Base-by-base conservation (phyloP, 192 early-diverging fungal species). In the Thoreauomyces humboldtii region DNA sequence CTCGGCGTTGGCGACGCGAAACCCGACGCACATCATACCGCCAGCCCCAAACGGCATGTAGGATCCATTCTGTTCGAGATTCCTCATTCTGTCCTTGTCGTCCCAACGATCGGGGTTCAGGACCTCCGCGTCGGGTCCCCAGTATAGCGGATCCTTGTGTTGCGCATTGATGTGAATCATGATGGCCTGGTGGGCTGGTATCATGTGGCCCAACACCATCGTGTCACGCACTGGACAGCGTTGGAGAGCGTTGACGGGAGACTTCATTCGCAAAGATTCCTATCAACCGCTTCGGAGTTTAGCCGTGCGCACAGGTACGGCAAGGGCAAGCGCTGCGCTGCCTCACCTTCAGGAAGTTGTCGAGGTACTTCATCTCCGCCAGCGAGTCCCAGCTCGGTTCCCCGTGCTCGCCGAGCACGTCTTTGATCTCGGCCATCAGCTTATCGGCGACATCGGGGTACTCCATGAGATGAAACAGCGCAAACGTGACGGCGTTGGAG, bases 91-190 rank as follows among this genome's bases (percentile, higher is more conserved):
- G 7, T 60, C 59, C 61, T 42, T 31, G 43, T 60, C 48, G 2
- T 57, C 47, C 78, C 80, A 86, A 17, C 84, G 72, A 55, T 86
- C 85, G 0, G 85, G 85, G 0, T 71, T 63, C 52, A 84, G 86
- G 43, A 74, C 46, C 6, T 87, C 74, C 3, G 77, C 77, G 69
- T 85, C 77, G 21, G 59, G 56, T 6, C 78, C 78, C 78, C 82
- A 85, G 44, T 27, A 27, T 14, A 25, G 25, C 3, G 50, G 50
- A 52, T 52, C 50, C 17, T 27, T 2, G 2, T 52, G 50, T 2
- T 31, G 17, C 4, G 21, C 25, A 2, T 22, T 29, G 32, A 52
- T 52, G 24, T 52, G 17, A 7, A 52, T 28, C 4, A 52, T 2
- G 5, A 52, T 17, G 5, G 17, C 15, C 4, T 22, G 27, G 2